Percentiles rank a stretch among this genome's conserved stretches.
Evolutionary conservation across 2,329 filamentous ascomycete species (phyloP).

Genomic region (Acrocalymma vagum): DNA sequence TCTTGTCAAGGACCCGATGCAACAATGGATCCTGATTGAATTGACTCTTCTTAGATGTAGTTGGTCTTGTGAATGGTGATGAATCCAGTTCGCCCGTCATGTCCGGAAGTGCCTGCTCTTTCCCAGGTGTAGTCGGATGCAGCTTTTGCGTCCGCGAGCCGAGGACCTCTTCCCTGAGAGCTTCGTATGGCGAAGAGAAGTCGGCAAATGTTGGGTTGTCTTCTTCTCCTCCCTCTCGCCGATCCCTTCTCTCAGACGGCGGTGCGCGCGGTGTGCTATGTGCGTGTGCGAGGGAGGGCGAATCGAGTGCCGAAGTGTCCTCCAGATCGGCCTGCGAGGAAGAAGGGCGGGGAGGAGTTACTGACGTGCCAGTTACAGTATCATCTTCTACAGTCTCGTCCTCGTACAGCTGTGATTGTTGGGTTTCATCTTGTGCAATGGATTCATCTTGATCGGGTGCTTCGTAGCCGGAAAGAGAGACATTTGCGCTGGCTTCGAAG

Average conservation of each 20-base stretch:
- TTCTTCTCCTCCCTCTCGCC: slow-evolving; percentile 18
- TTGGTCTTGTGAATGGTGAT: slow-evolving; percentile 61
- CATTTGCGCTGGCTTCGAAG: slow-evolving; percentile 97
- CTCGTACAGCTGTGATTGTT: slow-evolving; percentile 47
- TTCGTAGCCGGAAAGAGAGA: slow-evolving; percentile 94
- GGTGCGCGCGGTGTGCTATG: slow-evolving; percentile 68
- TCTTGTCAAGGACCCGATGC: slow-evolving; percentile 93
- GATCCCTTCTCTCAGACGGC: slow-evolving; percentile 19
- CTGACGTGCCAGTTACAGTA: slow-evolving; percentile 51
- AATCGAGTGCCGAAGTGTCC: slow-evolving; percentile 75
- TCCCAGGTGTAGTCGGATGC: slow-evolving; percentile 47
- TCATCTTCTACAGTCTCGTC: slow-evolving; percentile 54
- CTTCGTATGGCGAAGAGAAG: slow-evolving; percentile 80
- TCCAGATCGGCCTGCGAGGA: slow-evolving; percentile 47
- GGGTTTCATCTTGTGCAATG: slow-evolving; percentile 54
- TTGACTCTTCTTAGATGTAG: slow-evolving; percentile 35
- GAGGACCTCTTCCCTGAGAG: slow-evolving; percentile 72
- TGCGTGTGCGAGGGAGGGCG: slow-evolving; percentile 56
- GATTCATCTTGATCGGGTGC: slow-evolving; percentile 72
- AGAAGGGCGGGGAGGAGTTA: slow-evolving; percentile 46
- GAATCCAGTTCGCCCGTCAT: slow-evolving; percentile 53
- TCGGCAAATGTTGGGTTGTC: slow-evolving; percentile 63
- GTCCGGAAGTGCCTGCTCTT: slow-evolving; percentile 46
- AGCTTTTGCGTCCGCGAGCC: slow-evolving; percentile 34
- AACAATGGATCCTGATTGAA: slow-evolving; percentile 77